phyloP scores from a whole-genome alignment of 257 asterid genomes.

The Osmanthus fragrans region DNA sequence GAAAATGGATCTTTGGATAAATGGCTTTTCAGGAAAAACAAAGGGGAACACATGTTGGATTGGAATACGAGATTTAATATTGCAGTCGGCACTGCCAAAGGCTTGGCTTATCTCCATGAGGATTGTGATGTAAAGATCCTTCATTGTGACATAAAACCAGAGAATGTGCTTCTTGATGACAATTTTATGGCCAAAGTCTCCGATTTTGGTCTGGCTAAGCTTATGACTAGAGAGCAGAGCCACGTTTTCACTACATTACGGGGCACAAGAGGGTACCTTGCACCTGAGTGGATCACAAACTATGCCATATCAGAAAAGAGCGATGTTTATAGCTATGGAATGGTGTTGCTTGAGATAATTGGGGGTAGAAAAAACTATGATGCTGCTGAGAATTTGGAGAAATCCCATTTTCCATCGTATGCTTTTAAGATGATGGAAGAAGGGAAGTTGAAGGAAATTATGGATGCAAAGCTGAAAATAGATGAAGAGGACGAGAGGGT shows the following conservation, averaged over 20 bases:
- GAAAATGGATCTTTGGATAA: constrained; percentile 79
- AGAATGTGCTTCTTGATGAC: constrained; percentile 79
- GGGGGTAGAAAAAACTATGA: constrained; percentile 91
- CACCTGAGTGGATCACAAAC: constrained; percentile 97
- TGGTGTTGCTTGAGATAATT: constrained; percentile 86
- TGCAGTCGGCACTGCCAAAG: constrained; percentile 84
- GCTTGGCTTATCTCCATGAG: constrained; percentile 81
- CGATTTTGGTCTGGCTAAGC: constrained; percentile 89
- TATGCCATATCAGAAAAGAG: constrained; percentile 93
- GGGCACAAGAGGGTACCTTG: constrained; percentile 92
- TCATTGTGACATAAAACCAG: constrained; percentile 88
- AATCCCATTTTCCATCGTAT: constrained; percentile 75
- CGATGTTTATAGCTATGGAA: constrained; percentile 87
- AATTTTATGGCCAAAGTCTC: constrained; percentile 74
- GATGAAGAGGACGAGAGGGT: constrained; percentile 73
- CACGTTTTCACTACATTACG: constrained; percentile 78
- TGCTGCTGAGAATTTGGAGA: constrained; percentile 60
- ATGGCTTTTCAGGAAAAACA: constrained; percentile 77
- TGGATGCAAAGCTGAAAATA: constrained; percentile 55
- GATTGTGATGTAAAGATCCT: constrained; percentile 83
- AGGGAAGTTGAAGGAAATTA: constrained; percentile 71
- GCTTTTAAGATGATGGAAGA: constrained; percentile 91
- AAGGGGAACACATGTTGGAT: constrained; percentile 62
- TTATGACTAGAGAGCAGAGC: constrained; percentile 86
- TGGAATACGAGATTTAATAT: constrained; percentile 74